phyloP scores from a whole-genome alignment of 495 filamentous ascomycete genomes.

The Xanthoparmelia taractica region DNA sequence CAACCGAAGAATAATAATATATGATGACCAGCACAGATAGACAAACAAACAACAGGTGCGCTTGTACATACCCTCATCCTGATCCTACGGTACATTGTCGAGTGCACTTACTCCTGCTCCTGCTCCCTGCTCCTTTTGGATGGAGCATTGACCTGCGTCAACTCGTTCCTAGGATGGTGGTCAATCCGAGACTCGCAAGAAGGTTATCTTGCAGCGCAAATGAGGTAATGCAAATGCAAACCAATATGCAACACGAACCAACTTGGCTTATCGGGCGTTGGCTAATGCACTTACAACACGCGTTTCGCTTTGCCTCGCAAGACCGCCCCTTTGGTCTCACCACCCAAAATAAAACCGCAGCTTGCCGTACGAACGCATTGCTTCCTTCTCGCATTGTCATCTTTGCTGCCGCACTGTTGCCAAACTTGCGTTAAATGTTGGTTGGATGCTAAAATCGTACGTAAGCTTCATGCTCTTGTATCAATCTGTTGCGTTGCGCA shows the following conservation, averaged over 20 bases:
- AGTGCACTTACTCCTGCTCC: background rate
- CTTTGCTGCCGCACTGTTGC: slow-evolving; percentile 8
- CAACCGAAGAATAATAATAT: background rate
- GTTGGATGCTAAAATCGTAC: slow-evolving; percentile 3
- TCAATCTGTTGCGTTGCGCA: background rate
- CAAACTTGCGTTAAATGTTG: background rate
- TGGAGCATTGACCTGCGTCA: background rate
- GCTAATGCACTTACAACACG: background rate
- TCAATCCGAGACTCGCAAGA: slow-evolving; percentile 3
- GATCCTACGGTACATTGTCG: background rate
- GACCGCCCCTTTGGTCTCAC: slow-evolving; percentile 16
- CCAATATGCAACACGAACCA: background rate
- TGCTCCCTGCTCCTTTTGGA: background rate
- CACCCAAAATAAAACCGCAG: slow-evolving; percentile 12
- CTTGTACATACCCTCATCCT: slow-evolving; percentile 1
- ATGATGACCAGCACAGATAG: slow-evolving; percentile 5
- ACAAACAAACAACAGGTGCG: slow-evolving; percentile 10
- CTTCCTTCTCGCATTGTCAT: slow-evolving; percentile 8
- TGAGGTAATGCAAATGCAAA: slow-evolving; percentile 2
- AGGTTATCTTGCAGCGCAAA: slow-evolving; percentile 2
- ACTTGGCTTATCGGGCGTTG: background rate
- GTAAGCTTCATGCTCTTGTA: slow-evolving; percentile 1
- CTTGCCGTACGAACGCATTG: slow-evolving; percentile 7
- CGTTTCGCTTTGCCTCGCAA: slow-evolving; percentile 14
- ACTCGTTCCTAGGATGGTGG: background rate